Evolutionary conservation across 2,329 filamentous ascomycete species (phyloP).

Genomic region (Teratosphaeria zuluensis): DNA sequence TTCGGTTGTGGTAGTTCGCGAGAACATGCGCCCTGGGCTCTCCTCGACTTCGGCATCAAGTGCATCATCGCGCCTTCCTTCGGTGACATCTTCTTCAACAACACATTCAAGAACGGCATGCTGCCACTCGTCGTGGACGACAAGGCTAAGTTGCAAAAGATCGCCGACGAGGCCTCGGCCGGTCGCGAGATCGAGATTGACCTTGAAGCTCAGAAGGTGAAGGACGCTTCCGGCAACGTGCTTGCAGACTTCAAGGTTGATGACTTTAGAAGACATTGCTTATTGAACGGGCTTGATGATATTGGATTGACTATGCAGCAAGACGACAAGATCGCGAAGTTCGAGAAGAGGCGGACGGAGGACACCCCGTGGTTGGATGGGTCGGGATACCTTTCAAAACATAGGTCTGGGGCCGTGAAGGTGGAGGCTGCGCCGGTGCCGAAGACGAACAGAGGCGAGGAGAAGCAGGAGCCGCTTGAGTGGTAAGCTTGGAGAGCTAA

Average conservation of each 20-base stretch:
- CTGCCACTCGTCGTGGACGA: conserved; percentile 70
- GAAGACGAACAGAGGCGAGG: conserved; percentile 79
- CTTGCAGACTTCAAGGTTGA: conserved; percentile 80
- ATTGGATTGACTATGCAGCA: conserved; percentile 90
- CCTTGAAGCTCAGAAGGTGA: conserved; percentile 73
- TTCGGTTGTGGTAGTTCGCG: conserved; percentile 90
- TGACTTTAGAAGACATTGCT: conserved; percentile 86
- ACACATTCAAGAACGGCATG: conserved; percentile 99
- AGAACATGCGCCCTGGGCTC: conserved; percentile 94
- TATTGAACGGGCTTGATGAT: conserved; percentile 88
- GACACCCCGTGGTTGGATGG: conserved; percentile 91
- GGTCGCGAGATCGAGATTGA: conserved; percentile 84
- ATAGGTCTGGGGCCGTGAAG: conserved; percentile 49
- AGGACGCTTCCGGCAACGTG: conserved; percentile 61
- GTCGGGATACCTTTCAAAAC: conserved; percentile 61
- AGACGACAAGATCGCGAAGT: conserved; percentile 76
- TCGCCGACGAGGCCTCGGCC: conserved; percentile 67
- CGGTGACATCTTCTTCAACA: conserved; percentile 97
- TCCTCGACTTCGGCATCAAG: conserved; percentile 92
- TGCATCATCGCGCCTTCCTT: conserved; percentile 83
- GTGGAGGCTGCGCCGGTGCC: conserved; percentile 62
- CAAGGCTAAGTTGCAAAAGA: conserved; percentile 53
- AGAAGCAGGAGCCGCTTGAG: conserved; percentile 75
- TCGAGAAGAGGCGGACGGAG: conserved; percentile 66
- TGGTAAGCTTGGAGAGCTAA: conserved; percentile 49